Evolutionary conservation across 257 asterid species (phyloP), one percentile per base, ranked within the genome.

Genomic region (Capsicum pubescens): DNA sequence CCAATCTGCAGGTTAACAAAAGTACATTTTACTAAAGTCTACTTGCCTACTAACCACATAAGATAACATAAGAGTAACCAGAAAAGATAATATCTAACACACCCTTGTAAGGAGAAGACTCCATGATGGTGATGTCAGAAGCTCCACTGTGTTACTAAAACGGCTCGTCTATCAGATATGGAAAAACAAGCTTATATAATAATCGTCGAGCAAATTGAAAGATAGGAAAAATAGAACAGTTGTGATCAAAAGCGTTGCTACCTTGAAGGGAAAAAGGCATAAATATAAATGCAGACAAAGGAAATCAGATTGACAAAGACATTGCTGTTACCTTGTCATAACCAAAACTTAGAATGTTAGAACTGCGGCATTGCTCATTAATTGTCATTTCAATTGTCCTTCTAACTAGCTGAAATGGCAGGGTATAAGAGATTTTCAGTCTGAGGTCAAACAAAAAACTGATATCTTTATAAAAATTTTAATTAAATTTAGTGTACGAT

Each of bases 41-140:
- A 83, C 76, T 46, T 80, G 80, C 54, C 79, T 67, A 80, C 82
- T 83, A 39, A 82, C 79, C 59, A 44, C 55, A 44, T 35, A 60
- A 59, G 68, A 44, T 60, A 70, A 57, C 58, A 84, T 42, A 79
- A 42, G 4, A 76, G 58, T 16, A 50, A 58, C 82, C 19, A 82
- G 35, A 81, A 80, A 79, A 77, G 79, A 76, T 52, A 46, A 9
- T 42, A 14, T 68, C 77, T 26, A 83, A 86, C 95, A 78, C 76
- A 93, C 99, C 91, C 98, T 90, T 79, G 14, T 91, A 42, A 88
- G 86, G 80, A 95, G 97, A 85, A 87, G 80, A 32, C 78, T 17
- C 99, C 99, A 95, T 70, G 89, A 91, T 17, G 92, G 74, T 83
- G 96, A 90, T 50, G 94, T 87, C 83, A 95, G 84, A 84, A 56